Base-by-base conservation (phyloP, 108 stramenopile species). In the Conticribra weissflogii region DNA sequence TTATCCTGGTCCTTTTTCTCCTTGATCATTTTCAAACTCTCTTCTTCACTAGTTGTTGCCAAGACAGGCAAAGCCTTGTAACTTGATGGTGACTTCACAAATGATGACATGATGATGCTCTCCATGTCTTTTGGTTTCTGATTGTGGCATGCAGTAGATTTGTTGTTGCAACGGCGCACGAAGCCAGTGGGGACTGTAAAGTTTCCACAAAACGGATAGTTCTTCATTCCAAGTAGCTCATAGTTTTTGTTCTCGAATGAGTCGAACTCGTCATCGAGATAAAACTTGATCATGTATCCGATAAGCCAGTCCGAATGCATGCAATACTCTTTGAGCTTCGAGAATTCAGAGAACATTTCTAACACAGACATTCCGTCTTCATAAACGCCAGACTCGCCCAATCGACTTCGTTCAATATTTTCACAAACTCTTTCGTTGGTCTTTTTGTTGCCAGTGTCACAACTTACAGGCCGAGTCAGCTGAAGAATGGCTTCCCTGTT, bases 241-340 rank as follows among this genome's bases (percentile, higher is more conserved):
- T 1, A 44, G 16, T 27, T 18, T 58, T 29, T 18, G n/a, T n/a
- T n/a, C n/a, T n/a, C n/a, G n/a, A n/a, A n/a, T n/a, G n/a, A n/a
- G n/a, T n/a, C n/a, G n/a, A n/a, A n/a, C n/a, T n/a, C n/a, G n/a
- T n/a, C 72, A 2, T 27, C 22, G 21, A 50, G 34, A 50, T 74
- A 74, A 22, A 50, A 50, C 15, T 51, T 48, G 8, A 74, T 27
- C 56, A 74, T 58, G 30, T 65, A 74, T 7, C 72, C 63, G 28
- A 64, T 23, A 9, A 56, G 41, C 72, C 72, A 74, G 56, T 74
- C 72, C 9, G 63, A 64, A 22, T 74, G 72, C 72, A 74, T 64
- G 56, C 72, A 74, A 48, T 59, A 74, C 0, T 59, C 3, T 14
- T 59, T 33, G 0, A 44, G n/a, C 0, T 56, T 63, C 0, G 72